These are phyloP conservation scores for Giardia duodenalis DNA, from an alignment of 208 protist species.

Conservation along the genomic window DNA sequence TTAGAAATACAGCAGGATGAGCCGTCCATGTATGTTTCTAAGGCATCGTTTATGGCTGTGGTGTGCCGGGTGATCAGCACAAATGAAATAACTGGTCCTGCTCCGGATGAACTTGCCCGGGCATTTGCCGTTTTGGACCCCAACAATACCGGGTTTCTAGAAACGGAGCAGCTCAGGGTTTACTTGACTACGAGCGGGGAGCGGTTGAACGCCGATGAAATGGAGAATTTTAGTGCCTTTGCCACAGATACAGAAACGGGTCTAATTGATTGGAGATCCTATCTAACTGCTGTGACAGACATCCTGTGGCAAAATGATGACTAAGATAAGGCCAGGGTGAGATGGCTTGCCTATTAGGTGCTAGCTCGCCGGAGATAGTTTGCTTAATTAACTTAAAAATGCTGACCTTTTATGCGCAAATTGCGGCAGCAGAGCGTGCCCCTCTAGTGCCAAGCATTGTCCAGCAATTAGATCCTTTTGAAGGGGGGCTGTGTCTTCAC, in stretches of 20 bases:
- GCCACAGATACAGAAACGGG: slow-evolving; percentile 8
- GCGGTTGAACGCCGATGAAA: background rate
- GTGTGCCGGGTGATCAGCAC: background rate
- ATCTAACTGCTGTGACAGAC: background rate
- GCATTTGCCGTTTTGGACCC: background rate
- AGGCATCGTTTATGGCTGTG: background rate
- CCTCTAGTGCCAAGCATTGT: background rate
- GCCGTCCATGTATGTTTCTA: background rate
- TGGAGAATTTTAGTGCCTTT: background rate
- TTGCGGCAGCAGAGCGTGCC: background rate
- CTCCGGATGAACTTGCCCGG: background rate
- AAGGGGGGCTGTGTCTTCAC: background rate
- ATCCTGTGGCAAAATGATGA: slow-evolving; percentile 15
- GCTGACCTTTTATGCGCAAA: background rate
- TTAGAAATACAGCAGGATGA: slow-evolving; percentile 19
- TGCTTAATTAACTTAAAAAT: no score
- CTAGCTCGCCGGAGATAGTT: no score
- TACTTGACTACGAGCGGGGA: background rate
- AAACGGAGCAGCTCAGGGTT: background rate
- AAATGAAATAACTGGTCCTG: background rate
- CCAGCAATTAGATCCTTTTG: background rate
- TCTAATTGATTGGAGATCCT: slow-evolving; percentile 16
- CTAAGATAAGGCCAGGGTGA: background rate
- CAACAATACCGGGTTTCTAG: background rate
- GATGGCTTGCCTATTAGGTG: background rate